Conservation (phyloP, 257 asterid species). For the Solanum okadae region DNA sequence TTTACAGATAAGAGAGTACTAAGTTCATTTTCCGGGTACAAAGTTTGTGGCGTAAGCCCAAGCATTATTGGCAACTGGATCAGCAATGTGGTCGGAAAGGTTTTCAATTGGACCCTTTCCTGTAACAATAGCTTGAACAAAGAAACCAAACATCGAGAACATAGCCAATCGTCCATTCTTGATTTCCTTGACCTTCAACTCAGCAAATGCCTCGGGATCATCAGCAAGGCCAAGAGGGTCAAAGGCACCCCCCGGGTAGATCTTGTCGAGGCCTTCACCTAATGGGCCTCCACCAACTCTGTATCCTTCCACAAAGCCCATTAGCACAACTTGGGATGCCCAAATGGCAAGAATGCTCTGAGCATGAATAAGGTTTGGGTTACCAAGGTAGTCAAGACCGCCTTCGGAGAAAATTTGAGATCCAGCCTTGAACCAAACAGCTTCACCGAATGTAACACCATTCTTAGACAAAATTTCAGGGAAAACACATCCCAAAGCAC, state of each 20-base stretch:
- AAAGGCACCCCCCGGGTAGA: slow-evolving; percentile 72
- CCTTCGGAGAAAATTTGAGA: slow-evolving; percentile 91
- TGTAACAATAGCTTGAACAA: slow-evolving; percentile 84
- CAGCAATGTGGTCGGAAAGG: slow-evolving; percentile 60
- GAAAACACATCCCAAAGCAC: slow-evolving; percentile 78
- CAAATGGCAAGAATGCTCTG: slow-evolving; percentile 86
- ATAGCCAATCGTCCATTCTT: slow-evolving; percentile 71
- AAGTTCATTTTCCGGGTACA: slow-evolving; percentile 58
- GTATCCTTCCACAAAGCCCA: slow-evolving; percentile 80
- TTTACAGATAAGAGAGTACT: background rate
- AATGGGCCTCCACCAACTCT: slow-evolving; percentile 88
- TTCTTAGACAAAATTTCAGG: slow-evolving; percentile 72
- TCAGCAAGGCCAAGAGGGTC: slow-evolving; percentile 71
- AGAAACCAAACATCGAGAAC: slow-evolving; percentile 70
- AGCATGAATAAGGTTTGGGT: slow-evolving; percentile 82
- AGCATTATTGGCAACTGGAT: slow-evolving; percentile 78
- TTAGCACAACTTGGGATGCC: slow-evolving; percentile 72
- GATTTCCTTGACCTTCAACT: slow-evolving; percentile 44
- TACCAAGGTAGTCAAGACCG: slow-evolving; percentile 75
- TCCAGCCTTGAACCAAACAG: slow-evolving; percentile 94
- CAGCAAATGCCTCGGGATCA: slow-evolving; percentile 47
- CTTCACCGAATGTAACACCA: slow-evolving; percentile 75
- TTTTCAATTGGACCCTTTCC: slow-evolving; percentile 86
- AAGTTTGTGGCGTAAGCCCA: slow-evolving; percentile 89
- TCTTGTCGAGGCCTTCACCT: slow-evolving; percentile 77